Conservation (phyloP, 441 rosid species). For the Populus hybrid region DNA sequence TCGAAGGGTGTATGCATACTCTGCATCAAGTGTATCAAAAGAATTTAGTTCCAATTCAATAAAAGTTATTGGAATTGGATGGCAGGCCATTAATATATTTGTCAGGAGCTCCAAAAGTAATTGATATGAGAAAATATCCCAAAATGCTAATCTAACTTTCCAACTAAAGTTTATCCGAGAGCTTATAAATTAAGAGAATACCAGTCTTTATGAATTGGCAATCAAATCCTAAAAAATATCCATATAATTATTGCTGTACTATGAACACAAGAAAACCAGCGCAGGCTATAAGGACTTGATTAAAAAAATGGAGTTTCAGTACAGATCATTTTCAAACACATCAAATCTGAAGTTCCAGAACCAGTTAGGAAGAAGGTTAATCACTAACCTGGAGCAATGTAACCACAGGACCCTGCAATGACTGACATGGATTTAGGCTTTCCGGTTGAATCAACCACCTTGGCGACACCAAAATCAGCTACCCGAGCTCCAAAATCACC, state of each 20-base stretch:
- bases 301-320: neutral
- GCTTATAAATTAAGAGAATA: neutral
- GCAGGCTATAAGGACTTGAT: too few species aligned
- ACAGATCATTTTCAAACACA: neutral
- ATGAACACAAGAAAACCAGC: neutral
- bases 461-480: conserved; percentile 96
- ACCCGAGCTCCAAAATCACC: conserved; percentile 79
- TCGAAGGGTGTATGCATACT: conserved; percentile 88
- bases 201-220: neutral
- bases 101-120: neutral
- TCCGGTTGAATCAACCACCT: conserved; percentile 65
- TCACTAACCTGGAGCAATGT: conserved; percentile 93
- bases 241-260: neutral
- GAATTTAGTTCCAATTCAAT: neutral
- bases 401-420: conserved; percentile 99
- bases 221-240: neutral
- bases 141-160: neutral
- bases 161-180: neutral
- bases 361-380: neutral
- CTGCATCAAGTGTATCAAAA: conserved; percentile 38
- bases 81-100: neutral
- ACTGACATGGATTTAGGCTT: conserved; percentile 88
- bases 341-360: neutral
- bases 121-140: neutral
- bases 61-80: neutral